Evolutionary conservation across 371 early-diverging fungal genomes (phyloP), one percentile per base, ranked within the genome.

Genomic region (Actinomucor elegans): DNA sequence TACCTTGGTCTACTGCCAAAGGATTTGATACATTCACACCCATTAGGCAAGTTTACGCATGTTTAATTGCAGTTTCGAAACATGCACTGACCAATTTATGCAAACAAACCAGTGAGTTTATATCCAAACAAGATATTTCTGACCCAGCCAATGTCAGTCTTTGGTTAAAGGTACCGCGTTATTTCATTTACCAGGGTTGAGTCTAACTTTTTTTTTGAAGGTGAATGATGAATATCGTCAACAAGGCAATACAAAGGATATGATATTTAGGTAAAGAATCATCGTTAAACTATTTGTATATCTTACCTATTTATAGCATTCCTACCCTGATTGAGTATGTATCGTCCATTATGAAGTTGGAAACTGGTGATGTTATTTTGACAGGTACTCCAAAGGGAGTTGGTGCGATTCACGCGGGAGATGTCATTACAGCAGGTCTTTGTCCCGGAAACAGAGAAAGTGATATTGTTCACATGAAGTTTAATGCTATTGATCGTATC

Each of bases 21-120:
- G 98, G 98, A 0, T 94, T 85, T 61, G 98, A 97, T 61, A 93
- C 94, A 1, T 97, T 97, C 63, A 90, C 93, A 14, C 96, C 98
- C n/a, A 77, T 96, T 38, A 87, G 85, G 83, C 18, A 10, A 17
- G 2, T 1, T 18, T 20, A 21, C 4, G 20, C 15, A 18, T 33
- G 31, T n/a, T 44, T 7, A 32, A 32, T 3, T 38, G 6, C 38
- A 38, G 40, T 40, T 21, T 40, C 21, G 24, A 40, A 40, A 23
- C 11, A 40, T 40, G 34, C n/a, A 2, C n/a, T 37, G 15, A 12
- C 5, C 15, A 44, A 44, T 3, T 31, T 31, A 10, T 18, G 21
- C 26, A 23, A 15, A 24, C 41, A 1, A 9, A 23, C 32, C 1
- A 56, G 93, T 31, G 81, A 85, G 14, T 90, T 94, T 50, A 89